phyloP scores from a whole-genome alignment of 2,329 filamentous ascomycete species.

The Xylaria multiplex region DNA sequence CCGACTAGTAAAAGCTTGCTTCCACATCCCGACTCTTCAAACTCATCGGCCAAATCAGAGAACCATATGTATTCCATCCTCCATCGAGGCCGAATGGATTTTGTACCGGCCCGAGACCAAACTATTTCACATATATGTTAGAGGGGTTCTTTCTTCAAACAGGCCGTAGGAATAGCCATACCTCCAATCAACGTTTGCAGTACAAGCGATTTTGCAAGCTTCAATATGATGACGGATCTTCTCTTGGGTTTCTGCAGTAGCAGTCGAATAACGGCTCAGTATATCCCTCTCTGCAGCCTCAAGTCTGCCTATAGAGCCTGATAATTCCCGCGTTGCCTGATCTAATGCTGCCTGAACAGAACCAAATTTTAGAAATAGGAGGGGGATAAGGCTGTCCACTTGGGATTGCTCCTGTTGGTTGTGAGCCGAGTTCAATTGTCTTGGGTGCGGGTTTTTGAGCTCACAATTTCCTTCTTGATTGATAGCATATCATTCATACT shows the following conservation, averaged over 20 bases:
- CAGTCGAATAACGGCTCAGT: not conserved
- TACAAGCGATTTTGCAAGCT: constrained; percentile 20
- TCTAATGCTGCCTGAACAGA: constrained; percentile 17
- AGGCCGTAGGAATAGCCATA: not conserved
- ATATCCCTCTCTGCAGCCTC: constrained; percentile 6
- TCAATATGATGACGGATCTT: constrained; percentile 14
- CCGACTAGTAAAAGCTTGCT: too few species aligned
- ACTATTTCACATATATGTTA: too few species aligned
- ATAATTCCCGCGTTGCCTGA: not conserved
- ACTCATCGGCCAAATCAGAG: too few species aligned
- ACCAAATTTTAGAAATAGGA: constrained; percentile 6
- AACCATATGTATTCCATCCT: too few species aligned
- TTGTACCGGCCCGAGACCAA: too few species aligned
- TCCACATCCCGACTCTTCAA: too few species aligned
- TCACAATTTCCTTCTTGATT: constrained; percentile 29
- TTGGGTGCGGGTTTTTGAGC: not conserved
- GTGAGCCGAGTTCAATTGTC: not conserved
- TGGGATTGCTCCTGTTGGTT: constrained; percentile 1
- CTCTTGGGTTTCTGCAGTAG: not conserved
- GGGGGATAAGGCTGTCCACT: constrained; percentile 20
- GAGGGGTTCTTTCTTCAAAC: too few species aligned
- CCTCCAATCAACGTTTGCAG: constrained; percentile 27
- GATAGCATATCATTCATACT: constrained; percentile 27
- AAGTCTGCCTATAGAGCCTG: not conserved
- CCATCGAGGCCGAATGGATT: too few species aligned